Base-by-base conservation (phyloP, 345 rosid species). In the Aquilaria malaccensis region DNA sequence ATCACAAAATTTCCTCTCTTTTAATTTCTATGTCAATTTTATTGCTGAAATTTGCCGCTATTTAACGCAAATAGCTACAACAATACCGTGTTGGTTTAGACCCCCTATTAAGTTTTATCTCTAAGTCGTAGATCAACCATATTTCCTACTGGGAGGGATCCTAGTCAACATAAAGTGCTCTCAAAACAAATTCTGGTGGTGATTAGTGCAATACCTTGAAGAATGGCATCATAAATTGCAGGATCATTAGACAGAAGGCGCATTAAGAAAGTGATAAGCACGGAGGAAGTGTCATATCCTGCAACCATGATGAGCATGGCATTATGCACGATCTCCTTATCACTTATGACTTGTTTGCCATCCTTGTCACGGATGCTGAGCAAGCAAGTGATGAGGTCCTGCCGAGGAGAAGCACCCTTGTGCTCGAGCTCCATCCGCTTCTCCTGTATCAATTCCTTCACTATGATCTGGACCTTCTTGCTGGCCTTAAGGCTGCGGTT, bases 281-380 rank as follows among this genome's bases (percentile, higher is more conserved):
- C 49, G 2, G 83, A 68, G 33, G 85, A 71, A 68, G 87, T 81
- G 63, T 81, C 87, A 49, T 81, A 70, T 54, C 89, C 87, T 2
- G 89, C 87, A 52, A 67, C 72, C 87, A 86, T 83, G 64, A 78
- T 67, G 30, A 83, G 77, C 77, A 63, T 72, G 13, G 63, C 66
- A 56, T 78, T 86, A 43, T 86, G 73, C 45, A 80, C 47, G 33
- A 81, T 81, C 79, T 83, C 89, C 60, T 73, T 58, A 56, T 76
- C 83, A 12, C 73, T 76, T 30, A 83, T 41, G 2, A 52, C 67
- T 60, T 48, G 56, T 11, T 68, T 62, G 3, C 62, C 65, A 1
- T 64, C 59, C 13, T 64, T 55, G 0, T 71, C 10, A 2, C 52
- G 51, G 45, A 53, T 64, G 72, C 72, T 69, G 14, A 86, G 72